Evolutionary conservation across 306 rosid species (phyloP).

Genomic region (Ochetophila trinervis): DNA sequence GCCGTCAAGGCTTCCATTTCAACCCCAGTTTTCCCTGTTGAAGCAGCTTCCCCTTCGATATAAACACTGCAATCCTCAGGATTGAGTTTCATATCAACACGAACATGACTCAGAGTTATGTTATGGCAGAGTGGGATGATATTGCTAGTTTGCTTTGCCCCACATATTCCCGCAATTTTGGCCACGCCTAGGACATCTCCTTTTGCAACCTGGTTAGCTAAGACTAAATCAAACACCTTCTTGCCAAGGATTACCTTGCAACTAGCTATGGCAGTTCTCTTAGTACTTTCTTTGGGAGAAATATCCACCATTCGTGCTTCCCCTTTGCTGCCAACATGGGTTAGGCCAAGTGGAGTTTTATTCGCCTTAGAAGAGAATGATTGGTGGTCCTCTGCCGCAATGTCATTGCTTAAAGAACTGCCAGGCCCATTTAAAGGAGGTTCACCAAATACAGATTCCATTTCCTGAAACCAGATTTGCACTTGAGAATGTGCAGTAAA

Average conservation of each 20-base stretch:
- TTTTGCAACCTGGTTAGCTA: constrained; percentile 59
- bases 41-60: constrained; percentile 75
- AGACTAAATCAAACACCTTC: constrained; percentile 79
- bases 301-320: constrained; percentile 95
- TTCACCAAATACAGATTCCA: constrained; percentile 76
- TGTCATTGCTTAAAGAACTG: constrained; percentile 33
- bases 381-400: constrained; percentile 30
- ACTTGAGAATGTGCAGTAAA: neutral
- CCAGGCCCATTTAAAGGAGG: constrained; percentile 43
- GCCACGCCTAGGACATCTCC: constrained; percentile 92
- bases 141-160: constrained; percentile 78
- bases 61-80: constrained; percentile 58
- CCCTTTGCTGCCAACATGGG: constrained; percentile 67
- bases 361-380: constrained; percentile 19
- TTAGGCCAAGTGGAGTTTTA: constrained; percentile 39
- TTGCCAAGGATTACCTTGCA: constrained; percentile 87
- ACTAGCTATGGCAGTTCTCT: constrained; percentile 66
- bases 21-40: constrained; percentile 61
- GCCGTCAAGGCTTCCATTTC: constrained; percentile 98
- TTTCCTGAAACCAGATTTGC: constrained; percentile 51
- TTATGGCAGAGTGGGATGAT: constrained; percentile 84
- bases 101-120: constrained; percentile 62
- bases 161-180: constrained; percentile 82
- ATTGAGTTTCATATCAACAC: constrained; percentile 59
- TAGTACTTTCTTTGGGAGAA: constrained; percentile 62